phyloP scores from a whole-genome alignment of 1,139 yeast species.

The Kodamaea plutei region DNA sequence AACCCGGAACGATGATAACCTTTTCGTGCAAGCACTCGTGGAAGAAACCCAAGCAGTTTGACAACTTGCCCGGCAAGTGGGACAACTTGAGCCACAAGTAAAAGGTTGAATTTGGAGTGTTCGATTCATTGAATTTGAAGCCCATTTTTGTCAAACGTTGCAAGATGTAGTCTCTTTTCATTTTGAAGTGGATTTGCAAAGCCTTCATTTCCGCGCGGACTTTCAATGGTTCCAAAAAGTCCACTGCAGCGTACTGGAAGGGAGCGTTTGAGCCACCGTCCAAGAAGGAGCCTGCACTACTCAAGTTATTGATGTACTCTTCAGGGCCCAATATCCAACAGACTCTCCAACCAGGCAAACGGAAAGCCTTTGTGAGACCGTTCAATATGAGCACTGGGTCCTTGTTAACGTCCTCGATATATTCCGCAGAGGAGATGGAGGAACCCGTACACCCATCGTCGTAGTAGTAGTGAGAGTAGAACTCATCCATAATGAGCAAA shows the following conservation, averaged over 20 bases:
- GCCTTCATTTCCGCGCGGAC: slow-evolving; percentile 58
- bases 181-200: slow-evolving; percentile 55
- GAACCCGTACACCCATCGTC: slow-evolving; percentile 58
- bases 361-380: slow-evolving; percentile 62
- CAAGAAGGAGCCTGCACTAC: slow-evolving; percentile 60
- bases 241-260: slow-evolving; percentile 60
- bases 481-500: slow-evolving; percentile 64
- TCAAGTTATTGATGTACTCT: slow-evolving; percentile 53
- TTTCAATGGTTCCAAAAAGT: slow-evolving; percentile 50
- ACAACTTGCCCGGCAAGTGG: slow-evolving; percentile 56
- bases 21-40: slow-evolving; percentile 64
- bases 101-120: slow-evolving; percentile 60
- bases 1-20: slow-evolving; percentile 65
- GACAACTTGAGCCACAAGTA: slow-evolving; percentile 61
- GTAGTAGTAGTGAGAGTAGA: slow-evolving; percentile 60
- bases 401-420: slow-evolving; percentile 52
- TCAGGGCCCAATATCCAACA: slow-evolving; percentile 71
- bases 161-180: slow-evolving; percentile 59
- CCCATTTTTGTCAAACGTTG: slow-evolving; percentile 54
- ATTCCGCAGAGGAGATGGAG: slow-evolving; percentile 53
- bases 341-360: slow-evolving; percentile 69
- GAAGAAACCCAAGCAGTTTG: slow-evolving; percentile 63
- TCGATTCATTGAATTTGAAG: slow-evolving; percentile 42
- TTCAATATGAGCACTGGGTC: slow-evolving; percentile 64
- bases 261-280: slow-evolving; percentile 69